Conservation (phyloP, 2,329 filamentous ascomycete species). For the Penicillium freii region DNA sequence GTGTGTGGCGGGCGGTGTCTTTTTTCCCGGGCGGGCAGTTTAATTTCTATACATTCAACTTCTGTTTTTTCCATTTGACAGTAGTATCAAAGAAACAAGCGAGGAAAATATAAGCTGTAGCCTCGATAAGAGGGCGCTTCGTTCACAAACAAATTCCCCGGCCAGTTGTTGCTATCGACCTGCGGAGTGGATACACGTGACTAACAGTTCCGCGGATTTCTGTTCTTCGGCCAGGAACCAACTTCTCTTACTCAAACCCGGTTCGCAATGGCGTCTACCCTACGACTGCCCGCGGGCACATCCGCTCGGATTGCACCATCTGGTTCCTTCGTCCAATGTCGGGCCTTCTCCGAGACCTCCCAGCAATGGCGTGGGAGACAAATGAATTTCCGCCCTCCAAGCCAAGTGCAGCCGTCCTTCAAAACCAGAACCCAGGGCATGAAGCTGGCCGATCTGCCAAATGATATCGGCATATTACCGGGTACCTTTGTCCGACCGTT, state of each 20-base stretch:
- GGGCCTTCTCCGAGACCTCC: slow-evolving; percentile 36
- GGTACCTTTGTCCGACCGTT: slow-evolving; percentile 43
- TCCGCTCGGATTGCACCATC: slow-evolving; percentile 21
- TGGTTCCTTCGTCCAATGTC: slow-evolving; percentile 27
- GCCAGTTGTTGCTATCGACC: slow-evolving; percentile 4
- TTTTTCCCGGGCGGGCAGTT: slow-evolving; percentile 3
- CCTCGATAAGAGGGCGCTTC: background rate
- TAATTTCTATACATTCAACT: background rate
- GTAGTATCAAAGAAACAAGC: background rate
- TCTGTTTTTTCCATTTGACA: background rate
- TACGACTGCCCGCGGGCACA: slow-evolving; percentile 27
- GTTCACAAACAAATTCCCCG: background rate
- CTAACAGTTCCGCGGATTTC: slow-evolving; percentile 21
- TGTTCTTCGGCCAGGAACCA: slow-evolving; percentile 14
- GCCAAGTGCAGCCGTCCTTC: slow-evolving; percentile 37
- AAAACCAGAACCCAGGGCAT: slow-evolving; percentile 35
- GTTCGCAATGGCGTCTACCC: slow-evolving; percentile 35
- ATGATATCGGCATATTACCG: slow-evolving; percentile 48
- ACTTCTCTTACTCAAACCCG: slow-evolving; percentile 8
- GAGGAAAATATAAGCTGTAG: slow-evolving; percentile 2
- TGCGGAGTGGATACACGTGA: slow-evolving; percentile 26
- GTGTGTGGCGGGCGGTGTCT: slow-evolving; percentile 10
- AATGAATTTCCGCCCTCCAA: slow-evolving; percentile 19
- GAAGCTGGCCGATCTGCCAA: slow-evolving; percentile 35
- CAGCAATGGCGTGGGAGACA: slow-evolving; percentile 24